Evolutionary conservation across 2,329 filamentous ascomycete species (phyloP), one percentile per base, ranked within the genome.

Genomic region (Aspergillus viridinutans): DNA sequence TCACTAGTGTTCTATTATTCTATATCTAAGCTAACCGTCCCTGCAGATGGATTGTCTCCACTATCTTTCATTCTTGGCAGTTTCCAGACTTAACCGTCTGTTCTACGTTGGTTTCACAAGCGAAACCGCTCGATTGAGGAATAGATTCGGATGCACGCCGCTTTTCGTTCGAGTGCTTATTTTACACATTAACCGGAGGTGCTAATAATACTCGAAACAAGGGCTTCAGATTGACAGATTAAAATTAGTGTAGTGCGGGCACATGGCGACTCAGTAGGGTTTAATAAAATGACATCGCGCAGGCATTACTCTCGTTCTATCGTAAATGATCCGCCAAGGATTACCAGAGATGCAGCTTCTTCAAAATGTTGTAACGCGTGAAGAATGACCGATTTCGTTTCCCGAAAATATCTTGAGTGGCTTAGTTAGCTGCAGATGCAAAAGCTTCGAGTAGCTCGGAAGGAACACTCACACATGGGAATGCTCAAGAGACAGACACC

Each of bases 361-460:
- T 77, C 49, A 94, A 74, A 25, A 93, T 76, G 72, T 94, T 87
- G 69, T 93, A 82, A n/a, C 85, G 82, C 62, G 89, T 80, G 68
- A 89, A 92, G 70, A 88, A 92, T 21, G 84, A 85, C 52, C 90
- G 82, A 60, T 90, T 87, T 56, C 84, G 81, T 77, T 95, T 95
- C 8, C 91, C 90, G 62, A 86, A 89, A 14, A 94, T 74, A 72
- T 94, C 89, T 92, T 92, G 61, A 1, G 6, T 17, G 50, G 51
- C 54, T 29, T 49, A 42, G 50, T 55, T 23, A 56, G 51, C 29
- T 29, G 20, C 6, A 50, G 40, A 42, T 52, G 48, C n/a, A 42
- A 56, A 38, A n/a, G 32, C 7, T 47, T 26, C 35, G 26, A n/a
- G 35, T 32, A 32, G 55, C 23, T 29, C 12, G 7, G 40, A 6